phyloP scores from a whole-genome alignment of 2,329 filamentous ascomycete species.

The Berkeleyomyces rouxiae region DNA sequence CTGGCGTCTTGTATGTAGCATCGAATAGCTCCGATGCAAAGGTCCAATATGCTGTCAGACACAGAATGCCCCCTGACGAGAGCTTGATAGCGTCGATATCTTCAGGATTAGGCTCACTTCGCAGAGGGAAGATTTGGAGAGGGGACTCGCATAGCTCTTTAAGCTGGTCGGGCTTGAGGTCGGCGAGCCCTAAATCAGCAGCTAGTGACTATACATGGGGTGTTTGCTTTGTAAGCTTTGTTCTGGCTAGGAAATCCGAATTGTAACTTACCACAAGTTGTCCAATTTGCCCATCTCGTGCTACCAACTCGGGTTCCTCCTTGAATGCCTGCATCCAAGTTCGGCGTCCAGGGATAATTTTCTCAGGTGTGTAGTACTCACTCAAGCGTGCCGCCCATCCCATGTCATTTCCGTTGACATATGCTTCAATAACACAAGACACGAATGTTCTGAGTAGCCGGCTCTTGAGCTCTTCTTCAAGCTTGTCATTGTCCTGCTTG shows the following conservation, averaged over 20 bases:
- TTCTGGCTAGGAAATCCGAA: not conserved
- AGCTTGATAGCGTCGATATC: constrained; percentile 37
- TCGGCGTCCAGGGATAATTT: constrained; percentile 41
- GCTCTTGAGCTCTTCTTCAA: constrained; percentile 44
- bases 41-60: constrained; percentile 43
- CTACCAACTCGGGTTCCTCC: constrained; percentile 42
- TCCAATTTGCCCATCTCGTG: constrained; percentile 50
- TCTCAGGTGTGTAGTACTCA: constrained; percentile 50
- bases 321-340: constrained; percentile 49
- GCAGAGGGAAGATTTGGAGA: constrained; percentile 29
- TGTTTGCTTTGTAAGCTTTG: not conserved
- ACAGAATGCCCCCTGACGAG: constrained; percentile 41
- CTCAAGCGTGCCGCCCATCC: constrained; percentile 48
- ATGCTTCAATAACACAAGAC: constrained; percentile 61
- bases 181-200: constrained; percentile 40
- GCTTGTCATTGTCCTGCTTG: constrained; percentile 27
- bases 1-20: constrained; percentile 34
- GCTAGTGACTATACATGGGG: constrained; percentile 35
- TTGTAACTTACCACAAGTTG: constrained; percentile 44
- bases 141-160: constrained; percentile 27
- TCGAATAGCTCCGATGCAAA: constrained; percentile 46
- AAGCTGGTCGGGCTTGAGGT: constrained; percentile 30
- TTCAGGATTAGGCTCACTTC: constrained; percentile 28
- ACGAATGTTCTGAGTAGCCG: constrained; percentile 58
- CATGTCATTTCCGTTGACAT: constrained; percentile 43